Percentiles rank a stretch among this genome's conserved stretches.
Evolutionary conservation across 1,284 basidiomycete genomes (phyloP).

Genomic region (Melampsora larici-populina): DNA sequence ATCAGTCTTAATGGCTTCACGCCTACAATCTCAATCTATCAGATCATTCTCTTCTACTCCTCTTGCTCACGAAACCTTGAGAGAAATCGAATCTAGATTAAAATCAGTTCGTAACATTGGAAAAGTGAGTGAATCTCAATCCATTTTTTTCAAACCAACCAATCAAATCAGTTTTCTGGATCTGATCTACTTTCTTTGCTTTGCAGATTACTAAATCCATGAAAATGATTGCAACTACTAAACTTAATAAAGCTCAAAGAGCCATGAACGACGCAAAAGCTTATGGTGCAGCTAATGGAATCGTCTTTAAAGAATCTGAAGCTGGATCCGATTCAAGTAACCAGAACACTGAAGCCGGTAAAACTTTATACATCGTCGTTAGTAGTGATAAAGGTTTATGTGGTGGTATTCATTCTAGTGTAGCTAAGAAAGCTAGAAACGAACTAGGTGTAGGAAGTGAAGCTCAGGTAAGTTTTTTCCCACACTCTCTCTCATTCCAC

Average conservation of each 20-base stretch:
- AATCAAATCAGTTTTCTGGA: neutral
- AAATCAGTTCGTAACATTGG: constrained; percentile 83
- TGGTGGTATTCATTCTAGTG: constrained; percentile 98
- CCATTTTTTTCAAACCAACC: neutral
- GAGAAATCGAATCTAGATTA: constrained; percentile 92
- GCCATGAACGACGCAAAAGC: constrained; percentile 91
- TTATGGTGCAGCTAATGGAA: constrained; percentile 81
- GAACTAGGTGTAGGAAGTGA: constrained; percentile 53
- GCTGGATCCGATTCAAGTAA: constrained; percentile 50
- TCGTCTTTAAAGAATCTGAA: constrained; percentile 46
- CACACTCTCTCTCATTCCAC: too few species aligned
- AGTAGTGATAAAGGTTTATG: constrained; percentile 99
- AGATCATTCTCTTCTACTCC: constrained; percentile 66
- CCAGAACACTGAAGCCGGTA: constrained; percentile 45
- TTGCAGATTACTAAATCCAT: constrained; percentile 67
- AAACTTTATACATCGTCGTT: constrained; percentile 73
- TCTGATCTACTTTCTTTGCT: neutral
- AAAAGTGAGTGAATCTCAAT: constrained; percentile 13
- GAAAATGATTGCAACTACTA: constrained; percentile 96
- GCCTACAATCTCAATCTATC: neutral
- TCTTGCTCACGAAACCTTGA: constrained; percentile 91
- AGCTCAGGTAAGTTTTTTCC: constrained; percentile 24
- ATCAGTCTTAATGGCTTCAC: constrained; percentile 14
- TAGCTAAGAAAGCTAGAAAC: constrained; percentile 80
- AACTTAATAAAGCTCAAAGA: constrained; percentile 88